phyloP scores from a whole-genome alignment of 495 filamentous ascomycete genomes.

The Aspergillus sclerotioniger region DNA sequence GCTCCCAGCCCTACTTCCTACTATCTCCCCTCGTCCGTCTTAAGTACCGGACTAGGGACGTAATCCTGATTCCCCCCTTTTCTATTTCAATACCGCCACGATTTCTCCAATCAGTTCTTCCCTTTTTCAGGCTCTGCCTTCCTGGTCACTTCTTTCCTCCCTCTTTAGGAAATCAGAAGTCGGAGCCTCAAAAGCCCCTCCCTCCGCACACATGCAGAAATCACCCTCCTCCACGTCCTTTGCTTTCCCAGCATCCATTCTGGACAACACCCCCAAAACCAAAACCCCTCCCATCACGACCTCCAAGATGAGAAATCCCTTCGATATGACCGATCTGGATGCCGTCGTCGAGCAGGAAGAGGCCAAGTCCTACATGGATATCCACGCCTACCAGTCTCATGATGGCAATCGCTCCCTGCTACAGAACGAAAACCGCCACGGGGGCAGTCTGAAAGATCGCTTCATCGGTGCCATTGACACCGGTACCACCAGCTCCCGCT shows the following conservation, averaged over 20 bases:
- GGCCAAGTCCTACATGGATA: constrained; percentile 18
- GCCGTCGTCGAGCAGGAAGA: constrained; percentile 30
- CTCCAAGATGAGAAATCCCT: constrained; percentile 41
- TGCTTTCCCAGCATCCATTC: neutral
- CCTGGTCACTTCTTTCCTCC: constrained; percentile 10
- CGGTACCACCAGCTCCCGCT: constrained; percentile 89
- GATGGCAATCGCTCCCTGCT: constrained; percentile 44
- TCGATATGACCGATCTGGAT: constrained; percentile 37
- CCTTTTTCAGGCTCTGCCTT: constrained; percentile 16
- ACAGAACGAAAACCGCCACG: constrained; percentile 35
- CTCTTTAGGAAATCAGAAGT: constrained; percentile 3
- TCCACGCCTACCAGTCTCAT: constrained; percentile 31
- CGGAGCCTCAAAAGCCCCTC: neutral
- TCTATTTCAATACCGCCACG: constrained; percentile 4
- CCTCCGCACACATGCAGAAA: neutral
- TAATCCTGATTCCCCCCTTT: constrained; percentile 15
- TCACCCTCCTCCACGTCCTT: neutral
- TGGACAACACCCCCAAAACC: constrained; percentile 2
- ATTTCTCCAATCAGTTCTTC: constrained; percentile 14
- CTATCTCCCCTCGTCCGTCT: constrained; percentile 10
- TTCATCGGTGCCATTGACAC: constrained; percentile 82
- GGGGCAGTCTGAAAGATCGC: constrained; percentile 39
- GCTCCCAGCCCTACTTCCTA: constrained; percentile 4
- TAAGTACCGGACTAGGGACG: constrained; percentile 18
- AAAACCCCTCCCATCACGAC: neutral